These are phyloP conservation scores for Euphrasia arctica DNA, from an alignment of 305 asterid species.

Conservation along the genomic window DNA sequence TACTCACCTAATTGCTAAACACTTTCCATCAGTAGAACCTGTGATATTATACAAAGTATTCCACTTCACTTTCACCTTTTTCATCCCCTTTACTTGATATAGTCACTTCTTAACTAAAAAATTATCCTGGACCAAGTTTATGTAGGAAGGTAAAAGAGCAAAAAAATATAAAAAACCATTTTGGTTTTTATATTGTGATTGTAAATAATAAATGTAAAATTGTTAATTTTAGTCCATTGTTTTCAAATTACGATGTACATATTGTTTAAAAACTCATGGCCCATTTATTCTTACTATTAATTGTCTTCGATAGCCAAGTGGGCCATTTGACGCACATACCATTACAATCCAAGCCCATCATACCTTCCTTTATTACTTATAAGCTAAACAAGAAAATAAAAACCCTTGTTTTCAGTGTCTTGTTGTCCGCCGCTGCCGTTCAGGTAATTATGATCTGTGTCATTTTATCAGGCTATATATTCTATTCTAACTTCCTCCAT, in stretches of 20 bases:
- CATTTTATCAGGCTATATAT: background rate
- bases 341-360: conserved; percentile 21
- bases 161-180: background rate
- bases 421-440: conserved; percentile 16
- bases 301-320: conserved; percentile 4
- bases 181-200: background rate
- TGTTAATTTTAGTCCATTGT: background rate
- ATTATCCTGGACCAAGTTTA: background rate
- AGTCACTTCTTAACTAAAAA: background rate
- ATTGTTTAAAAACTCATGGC: conserved; percentile 6
- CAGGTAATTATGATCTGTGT: conserved; percentile 23
- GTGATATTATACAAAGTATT: background rate
- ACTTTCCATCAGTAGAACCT: background rate
- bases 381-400: conserved; percentile 7
- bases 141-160: background rate
- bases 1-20: conserved; percentile 2
- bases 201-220: background rate
- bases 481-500: conserved; percentile 8
- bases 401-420: conserved; percentile 21
- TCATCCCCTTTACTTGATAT: background rate
- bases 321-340: conserved; percentile 10
- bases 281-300: conserved; percentile 4
- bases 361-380: background rate
- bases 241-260: background rate
- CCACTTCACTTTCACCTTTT: background rate